Base-by-base conservation (phyloP, 2,329 filamentous ascomycete species). In the Arthroderma sp. region DNA sequence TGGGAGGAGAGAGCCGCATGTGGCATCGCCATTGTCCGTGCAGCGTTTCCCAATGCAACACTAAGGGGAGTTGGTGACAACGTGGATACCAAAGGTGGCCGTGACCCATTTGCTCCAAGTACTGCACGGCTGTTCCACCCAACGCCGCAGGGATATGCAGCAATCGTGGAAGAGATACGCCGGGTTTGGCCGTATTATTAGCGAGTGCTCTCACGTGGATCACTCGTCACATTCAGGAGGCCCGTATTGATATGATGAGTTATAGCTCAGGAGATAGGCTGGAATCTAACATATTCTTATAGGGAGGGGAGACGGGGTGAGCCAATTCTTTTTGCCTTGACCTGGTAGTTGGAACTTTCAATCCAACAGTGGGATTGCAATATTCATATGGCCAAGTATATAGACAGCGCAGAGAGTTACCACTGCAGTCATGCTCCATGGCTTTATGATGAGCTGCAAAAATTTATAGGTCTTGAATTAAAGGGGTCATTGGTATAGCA, bases 121-220 rank as follows among this genome's bases (percentile, higher is more conserved):
- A 41, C 61, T 33, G 61, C 58, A 19, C 60, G 62, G 23, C 56
- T 63, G 8, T 66, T 67, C 49, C 65, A 67, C 59, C 65, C 65
- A 11, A 67, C 62, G 13, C 55, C 58, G n/a, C 37, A 61, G 6
- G 65, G 64, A 1, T 62, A 67, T 58, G 55, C n/a, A 52, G 65
- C 62, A 23, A 66, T 67, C 39, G 60, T 63, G 19, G 54, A 61
- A n/a, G 59, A 57, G 47, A 61, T 67, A 35, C 28, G 21, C 28
- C 47, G 39, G 15, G 51, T 57, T 13, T 61, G 60, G 58, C 58
- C 56, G 11, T 57, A 56, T 51, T n/a, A 51, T 35, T 9, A 9
- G 15, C 28, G 19, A 43, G 23, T 11, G 13, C 5, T 8, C 17
- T 25, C 17, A 21, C 8, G 15, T 56, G 28, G 4, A 15, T n/a